Conservation (phyloP, 2,329 filamentous ascomycete genomes). For the Phialemonium atrogriseum region DNA sequence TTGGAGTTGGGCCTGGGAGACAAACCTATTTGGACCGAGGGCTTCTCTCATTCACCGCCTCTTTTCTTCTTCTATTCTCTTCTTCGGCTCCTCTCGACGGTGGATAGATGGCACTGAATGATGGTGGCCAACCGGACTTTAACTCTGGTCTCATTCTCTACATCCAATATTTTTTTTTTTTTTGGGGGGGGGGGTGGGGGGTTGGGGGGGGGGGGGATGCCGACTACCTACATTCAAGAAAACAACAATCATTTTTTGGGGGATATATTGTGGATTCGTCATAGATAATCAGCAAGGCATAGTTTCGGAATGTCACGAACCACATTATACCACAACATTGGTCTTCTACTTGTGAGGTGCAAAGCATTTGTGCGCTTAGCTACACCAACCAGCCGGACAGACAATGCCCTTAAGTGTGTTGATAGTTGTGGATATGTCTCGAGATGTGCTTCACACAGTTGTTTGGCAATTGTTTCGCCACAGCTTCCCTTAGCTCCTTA, state of each 20-base stretch:
- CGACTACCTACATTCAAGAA: slow-evolving; percentile 4
- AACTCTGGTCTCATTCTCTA: slow-evolving; percentile 1
- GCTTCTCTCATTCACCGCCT: background rate
- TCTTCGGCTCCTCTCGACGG: background rate
- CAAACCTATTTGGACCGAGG: slow-evolving; percentile 1
- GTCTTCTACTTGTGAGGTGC: no score
- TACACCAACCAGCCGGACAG: no score
- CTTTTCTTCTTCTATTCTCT: slow-evolving; percentile 2
- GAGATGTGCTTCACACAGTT: no score
- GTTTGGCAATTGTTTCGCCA: no score
- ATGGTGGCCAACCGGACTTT: background rate
- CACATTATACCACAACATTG: no score
- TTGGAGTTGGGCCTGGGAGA: slow-evolving; percentile 6
- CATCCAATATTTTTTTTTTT: no score
- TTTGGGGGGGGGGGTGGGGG: no score
- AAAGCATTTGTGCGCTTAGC: no score
- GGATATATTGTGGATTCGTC: slow-evolving; percentile 8
- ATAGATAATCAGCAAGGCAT: slow-evolving; percentile 7
- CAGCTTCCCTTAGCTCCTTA: slow-evolving; percentile 3
- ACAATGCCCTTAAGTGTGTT: no score
- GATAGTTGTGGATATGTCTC: no score
- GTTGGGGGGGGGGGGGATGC: no score
- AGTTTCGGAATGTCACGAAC: slow-evolving; percentile 12
- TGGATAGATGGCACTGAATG: slow-evolving; percentile 1
- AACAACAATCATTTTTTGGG: slow-evolving; percentile 8